A percentile compares a stretch with the other conserved stretches of the same genome.
These are phyloP conservation scores for Chlamydomonas applanata DNA, from an alignment of 139 green algal genomes.

Conservation along the genomic window DNA sequence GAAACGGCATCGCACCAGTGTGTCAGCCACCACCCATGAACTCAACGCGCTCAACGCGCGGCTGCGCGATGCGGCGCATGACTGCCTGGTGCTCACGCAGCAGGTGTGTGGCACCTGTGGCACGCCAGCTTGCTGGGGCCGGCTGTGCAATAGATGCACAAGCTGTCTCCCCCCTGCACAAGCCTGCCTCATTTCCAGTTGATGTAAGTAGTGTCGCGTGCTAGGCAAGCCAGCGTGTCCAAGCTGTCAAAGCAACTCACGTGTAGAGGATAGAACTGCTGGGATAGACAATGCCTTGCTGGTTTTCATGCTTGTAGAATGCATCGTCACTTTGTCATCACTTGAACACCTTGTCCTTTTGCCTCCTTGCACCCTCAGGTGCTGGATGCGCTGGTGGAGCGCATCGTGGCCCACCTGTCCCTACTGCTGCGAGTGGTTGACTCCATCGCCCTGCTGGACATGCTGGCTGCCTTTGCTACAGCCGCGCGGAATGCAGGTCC, in stretches of 20 bases:
- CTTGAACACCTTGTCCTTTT: background rate
- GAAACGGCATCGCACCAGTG: constrained; percentile 33
- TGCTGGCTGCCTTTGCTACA: constrained; percentile 68
- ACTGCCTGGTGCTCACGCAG: constrained; percentile 81
- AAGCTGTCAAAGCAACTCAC: no score
- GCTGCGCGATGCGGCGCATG: constrained; percentile 69
- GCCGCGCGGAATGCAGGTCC: constrained; percentile 5
- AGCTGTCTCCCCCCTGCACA: no score
- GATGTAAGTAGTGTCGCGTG: no score
- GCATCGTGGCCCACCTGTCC: constrained; percentile 45
- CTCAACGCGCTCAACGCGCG: constrained; percentile 85
- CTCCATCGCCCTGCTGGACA: constrained; percentile 75
- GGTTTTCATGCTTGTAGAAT: no score
- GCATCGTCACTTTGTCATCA: no score
- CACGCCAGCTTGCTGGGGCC: no score
- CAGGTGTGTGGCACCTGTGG: constrained; percentile 63
- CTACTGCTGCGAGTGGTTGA: constrained; percentile 77
- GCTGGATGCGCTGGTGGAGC: constrained; percentile 57
- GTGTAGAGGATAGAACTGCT: no score
- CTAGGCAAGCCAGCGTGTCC: no score
- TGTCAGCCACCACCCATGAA: constrained; percentile 70
- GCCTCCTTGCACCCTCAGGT: constrained; percentile 36
- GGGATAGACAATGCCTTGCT: no score
- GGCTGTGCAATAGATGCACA: no score
- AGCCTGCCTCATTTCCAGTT: no score